Conservation (phyloP, 2,329 filamentous ascomycete genomes). For the Colletotrichum navitas region DNA sequence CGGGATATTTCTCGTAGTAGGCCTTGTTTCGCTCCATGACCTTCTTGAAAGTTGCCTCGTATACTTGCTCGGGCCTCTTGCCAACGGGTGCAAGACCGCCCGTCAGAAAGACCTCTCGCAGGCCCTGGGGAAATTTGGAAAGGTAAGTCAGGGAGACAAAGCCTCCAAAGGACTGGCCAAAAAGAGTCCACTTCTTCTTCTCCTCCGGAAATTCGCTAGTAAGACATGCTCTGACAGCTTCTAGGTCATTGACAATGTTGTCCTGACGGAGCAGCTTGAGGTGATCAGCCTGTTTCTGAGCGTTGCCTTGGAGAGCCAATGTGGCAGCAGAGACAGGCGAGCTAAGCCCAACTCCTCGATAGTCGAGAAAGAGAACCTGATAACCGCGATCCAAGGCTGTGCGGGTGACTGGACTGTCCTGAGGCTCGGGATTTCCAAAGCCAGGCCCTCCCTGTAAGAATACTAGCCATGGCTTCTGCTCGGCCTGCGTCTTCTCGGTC, state of each 20-base stretch:
- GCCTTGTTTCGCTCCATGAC: constrained; percentile 78
- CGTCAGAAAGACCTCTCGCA: constrained; percentile 86
- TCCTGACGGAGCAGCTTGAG: constrained; percentile 89
- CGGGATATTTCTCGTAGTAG: constrained; percentile 89
- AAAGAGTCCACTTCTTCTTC: constrained; percentile 84
- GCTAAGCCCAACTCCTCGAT: constrained; percentile 89
- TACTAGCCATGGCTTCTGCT: constrained; percentile 70
- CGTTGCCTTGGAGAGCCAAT: constrained; percentile 73
- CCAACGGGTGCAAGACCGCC: constrained; percentile 87
- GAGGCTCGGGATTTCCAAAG: constrained; percentile 79
- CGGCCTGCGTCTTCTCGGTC: constrained; percentile 50
- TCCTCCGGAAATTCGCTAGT: constrained; percentile 77
- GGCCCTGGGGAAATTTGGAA: constrained; percentile 80
- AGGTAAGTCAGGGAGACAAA: constrained; percentile 89
- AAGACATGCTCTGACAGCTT: constrained; percentile 83
- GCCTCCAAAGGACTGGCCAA: constrained; percentile 93
- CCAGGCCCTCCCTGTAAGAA: constrained; percentile 92
- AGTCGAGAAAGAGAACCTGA: constrained; percentile 88
- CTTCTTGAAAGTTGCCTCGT: constrained; percentile 77
- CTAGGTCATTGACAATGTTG: constrained; percentile 89
- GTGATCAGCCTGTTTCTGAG: constrained; percentile 80
- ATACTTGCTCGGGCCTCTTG: constrained; percentile 79
- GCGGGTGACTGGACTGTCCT: constrained; percentile 78
- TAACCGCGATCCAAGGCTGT: constrained; percentile 83
- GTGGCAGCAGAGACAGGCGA: constrained; percentile 82